phyloP scores from a whole-genome alignment of 352 stramenopile species.

The Phytopythium ostracodes region DNA sequence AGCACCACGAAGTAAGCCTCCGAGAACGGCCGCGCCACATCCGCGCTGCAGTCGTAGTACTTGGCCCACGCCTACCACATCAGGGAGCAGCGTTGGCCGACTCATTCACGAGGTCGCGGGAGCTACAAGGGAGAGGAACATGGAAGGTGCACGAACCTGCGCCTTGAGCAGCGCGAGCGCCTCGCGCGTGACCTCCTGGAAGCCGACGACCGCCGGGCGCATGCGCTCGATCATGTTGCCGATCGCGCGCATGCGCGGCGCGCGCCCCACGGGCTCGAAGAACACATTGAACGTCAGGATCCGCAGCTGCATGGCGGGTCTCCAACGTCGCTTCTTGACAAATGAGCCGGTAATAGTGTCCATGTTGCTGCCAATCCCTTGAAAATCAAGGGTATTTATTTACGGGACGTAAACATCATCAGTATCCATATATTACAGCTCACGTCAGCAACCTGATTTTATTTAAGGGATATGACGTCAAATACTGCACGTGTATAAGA shows the following conservation, averaged over 20 bases:
- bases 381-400: background rate
- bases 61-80: constrained; percentile 37
- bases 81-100: background rate
- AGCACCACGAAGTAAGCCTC: constrained; percentile 76
- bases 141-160: constrained; percentile 14
- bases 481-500: no score
- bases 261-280: constrained; percentile 61
- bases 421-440: background rate
- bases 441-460: background rate
- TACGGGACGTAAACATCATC: background rate
- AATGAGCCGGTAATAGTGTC: no score
- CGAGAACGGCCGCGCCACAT: constrained; percentile 59
- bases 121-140: background rate
- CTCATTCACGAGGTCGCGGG: background rate
- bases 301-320: constrained; percentile 39
- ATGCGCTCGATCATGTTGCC: constrained; percentile 37
- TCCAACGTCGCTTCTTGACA: background rate
- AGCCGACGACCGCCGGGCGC: constrained; percentile 66
- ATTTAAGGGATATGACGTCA: background rate
- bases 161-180: constrained; percentile 49
- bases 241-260: constrained; percentile 59
- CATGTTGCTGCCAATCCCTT: background rate
- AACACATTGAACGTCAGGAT: constrained; percentile 76
- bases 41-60: constrained; percentile 80
- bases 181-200: constrained; percentile 73